Evolutionary conservation across 164 flowering plant species (phyloP).

Genomic region (Akebia trifoliata): DNA sequence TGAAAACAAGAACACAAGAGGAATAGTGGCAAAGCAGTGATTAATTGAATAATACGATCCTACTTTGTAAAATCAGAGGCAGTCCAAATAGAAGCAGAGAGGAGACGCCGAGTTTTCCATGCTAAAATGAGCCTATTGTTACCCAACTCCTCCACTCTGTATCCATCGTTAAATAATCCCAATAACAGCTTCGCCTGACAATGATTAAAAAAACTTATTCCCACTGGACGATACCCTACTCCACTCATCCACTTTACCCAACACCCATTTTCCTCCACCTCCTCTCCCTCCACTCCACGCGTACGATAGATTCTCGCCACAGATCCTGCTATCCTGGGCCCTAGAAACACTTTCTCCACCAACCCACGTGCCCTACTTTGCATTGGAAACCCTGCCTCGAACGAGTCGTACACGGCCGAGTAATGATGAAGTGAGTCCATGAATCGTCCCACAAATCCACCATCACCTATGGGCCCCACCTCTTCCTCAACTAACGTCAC

Average conservation of each 20-base stretch:
- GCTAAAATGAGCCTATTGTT: slow-evolving; percentile 52
- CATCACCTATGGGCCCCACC: slow-evolving; percentile 23
- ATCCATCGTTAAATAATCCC: slow-evolving; percentile 70
- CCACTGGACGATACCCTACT: slow-evolving; percentile 33
- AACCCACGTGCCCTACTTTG: slow-evolving; percentile 50
- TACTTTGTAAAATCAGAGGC: slow-evolving; percentile 13
- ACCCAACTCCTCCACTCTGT: slow-evolving; percentile 52
- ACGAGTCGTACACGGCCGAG: slow-evolving; percentile 71
- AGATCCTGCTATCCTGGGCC: slow-evolving; percentile 57
- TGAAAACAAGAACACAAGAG: no score
- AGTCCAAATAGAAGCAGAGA: slow-evolving; percentile 71
- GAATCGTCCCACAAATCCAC: slow-evolving; percentile 52
- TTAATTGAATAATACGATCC: no score
- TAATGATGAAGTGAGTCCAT: slow-evolving; percentile 69
- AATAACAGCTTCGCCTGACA: slow-evolving; percentile 73
- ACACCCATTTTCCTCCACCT: slow-evolving; percentile 20
- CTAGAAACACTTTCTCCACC: slow-evolving; percentile 69
- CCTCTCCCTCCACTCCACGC: slow-evolving; percentile 23
- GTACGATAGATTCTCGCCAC: slow-evolving; percentile 41
- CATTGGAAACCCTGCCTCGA: slow-evolving; percentile 74
- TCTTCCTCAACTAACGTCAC: slow-evolving; percentile 74
- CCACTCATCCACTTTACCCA: slow-evolving; percentile 55
- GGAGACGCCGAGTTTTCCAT: slow-evolving; percentile 64
- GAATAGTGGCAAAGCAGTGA: not conserved
- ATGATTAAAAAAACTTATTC: slow-evolving; percentile 60